Base-by-base conservation (phyloP, 352 stramenopile genomes). In the Phytophthora pistaciae region DNA sequence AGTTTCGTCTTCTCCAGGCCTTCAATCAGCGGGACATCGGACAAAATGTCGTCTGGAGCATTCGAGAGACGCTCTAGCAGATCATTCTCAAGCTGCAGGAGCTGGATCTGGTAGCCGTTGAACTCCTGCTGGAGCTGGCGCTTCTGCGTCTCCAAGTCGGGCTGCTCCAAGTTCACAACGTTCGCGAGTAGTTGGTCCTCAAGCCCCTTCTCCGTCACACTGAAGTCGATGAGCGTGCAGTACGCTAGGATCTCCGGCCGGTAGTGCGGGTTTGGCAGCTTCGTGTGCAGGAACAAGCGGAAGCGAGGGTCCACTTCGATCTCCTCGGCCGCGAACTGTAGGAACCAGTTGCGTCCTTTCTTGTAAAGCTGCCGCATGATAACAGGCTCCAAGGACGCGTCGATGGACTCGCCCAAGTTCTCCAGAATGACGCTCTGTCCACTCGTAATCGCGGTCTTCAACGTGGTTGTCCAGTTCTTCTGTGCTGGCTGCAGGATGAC, bases 201-300 rank as follows among this genome's bases (percentile, higher is more conserved):
- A 0, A 98, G 74, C 0, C 93, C 93, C 50, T 85, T 87, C 53
- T 97, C 88, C 11, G 94, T 98, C 21, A 98, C 94, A 50, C 95
- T 98, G 56, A 98, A 98, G 72, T 98, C 96, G 58, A 98, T 98
- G 1, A 98, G 78, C 44, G 93, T 98, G 62, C 92, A 98, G 62
- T 98, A 95, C 25, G 94, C 92, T 16, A 96, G 73, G n/a, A 98
- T 86, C 65, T 98, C 94, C 0, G 94, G 94, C 1, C 88, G 85
- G 66, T 97, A 98, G 70, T 98, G 94, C 5, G 94, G 95, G 38
- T 98, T 98, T 1, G 91, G 89, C 1, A 98, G 74, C 56, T 97
- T 97, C 0, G 92, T 98, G 72, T 98, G 94, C 25, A 98, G 56
- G 53, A 85, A 98, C 16, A 98, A 66, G 1, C 88, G 78, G 65